These are phyloP conservation scores for Aquilaria agallochum DNA, from an alignment of 441 rosid species.

Conservation along the genomic window DNA sequence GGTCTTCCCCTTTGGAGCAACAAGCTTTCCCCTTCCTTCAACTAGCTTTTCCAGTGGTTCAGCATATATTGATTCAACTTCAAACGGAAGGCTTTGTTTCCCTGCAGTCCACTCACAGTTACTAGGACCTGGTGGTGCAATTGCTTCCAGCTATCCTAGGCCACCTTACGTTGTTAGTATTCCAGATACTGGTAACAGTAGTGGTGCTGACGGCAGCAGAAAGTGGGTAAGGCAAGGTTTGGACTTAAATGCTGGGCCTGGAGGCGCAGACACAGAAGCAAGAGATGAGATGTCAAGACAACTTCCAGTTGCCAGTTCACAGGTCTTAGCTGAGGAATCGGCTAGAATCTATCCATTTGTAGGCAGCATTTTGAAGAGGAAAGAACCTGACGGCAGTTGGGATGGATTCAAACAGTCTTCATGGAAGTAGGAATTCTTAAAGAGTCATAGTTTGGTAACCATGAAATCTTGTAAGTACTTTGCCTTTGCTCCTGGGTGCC, in stretches of 20 bases:
- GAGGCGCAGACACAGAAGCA: constrained; percentile 34
- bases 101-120: constrained; percentile 41
- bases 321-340: constrained; percentile 40
- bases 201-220: constrained; percentile 24
- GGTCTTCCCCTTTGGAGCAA: constrained; percentile 29
- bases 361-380: constrained; percentile 46
- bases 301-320: constrained; percentile 24
- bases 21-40: constrained; percentile 35
- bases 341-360: constrained; percentile 45
- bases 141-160: constrained; percentile 35
- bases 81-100: constrained; percentile 40
- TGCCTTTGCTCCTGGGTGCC: not conserved
- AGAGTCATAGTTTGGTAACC: constrained; percentile 20
- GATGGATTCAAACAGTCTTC: constrained; percentile 46
- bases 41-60: constrained; percentile 39
- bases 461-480: constrained; percentile 37
- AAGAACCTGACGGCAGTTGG: constrained; percentile 66
- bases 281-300: constrained; percentile 37
- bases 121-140: constrained; percentile 35
- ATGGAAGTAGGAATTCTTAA: constrained; percentile 41
- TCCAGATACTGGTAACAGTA: constrained; percentile 36
- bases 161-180: constrained; percentile 35
- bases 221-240: constrained; percentile 44
- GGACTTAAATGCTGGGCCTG: constrained; percentile 52
- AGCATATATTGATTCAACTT: constrained; percentile 38